Percentiles rank a stretch among this genome's conserved stretches.
These are phyloP conservation scores for Xylariaceae sp. DNA, from an alignment of 2,329 filamentous ascomycete species.

Conservation along the genomic window DNA sequence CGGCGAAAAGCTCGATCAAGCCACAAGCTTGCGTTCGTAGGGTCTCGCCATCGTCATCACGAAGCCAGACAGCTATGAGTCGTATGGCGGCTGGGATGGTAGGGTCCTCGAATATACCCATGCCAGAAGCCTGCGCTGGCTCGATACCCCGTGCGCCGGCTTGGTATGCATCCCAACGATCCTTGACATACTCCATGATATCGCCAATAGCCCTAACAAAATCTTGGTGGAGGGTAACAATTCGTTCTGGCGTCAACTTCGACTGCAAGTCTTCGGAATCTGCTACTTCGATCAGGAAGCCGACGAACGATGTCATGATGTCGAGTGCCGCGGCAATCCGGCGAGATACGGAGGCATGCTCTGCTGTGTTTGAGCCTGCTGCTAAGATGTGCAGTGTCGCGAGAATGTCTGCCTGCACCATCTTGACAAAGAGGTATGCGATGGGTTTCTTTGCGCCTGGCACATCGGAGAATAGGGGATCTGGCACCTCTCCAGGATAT, in stretches of 20 bases:
- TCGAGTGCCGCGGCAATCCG: constrained; percentile 59
- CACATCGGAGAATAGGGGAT: constrained; percentile 48
- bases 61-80: constrained; percentile 59
- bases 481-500: constrained; percentile 44
- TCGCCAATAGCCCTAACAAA: constrained; percentile 56
- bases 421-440: constrained; percentile 57
- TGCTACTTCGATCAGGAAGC: constrained; percentile 49
- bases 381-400: constrained; percentile 58
- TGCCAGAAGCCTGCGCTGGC: constrained; percentile 52
- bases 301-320: constrained; percentile 55
- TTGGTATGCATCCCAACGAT: constrained; percentile 57
- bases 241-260: constrained; percentile 50
- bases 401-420: constrained; percentile 61
- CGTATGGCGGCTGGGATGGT: constrained; percentile 55
- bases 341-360: constrained; percentile 46
- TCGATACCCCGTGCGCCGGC: constrained; percentile 37
- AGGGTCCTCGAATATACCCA: constrained; percentile 48
- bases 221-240: constrained; percentile 44
- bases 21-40: constrained; percentile 53
- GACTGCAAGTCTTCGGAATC: constrained; percentile 35
- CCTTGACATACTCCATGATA: constrained; percentile 62
- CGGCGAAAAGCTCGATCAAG: constrained; percentile 58
- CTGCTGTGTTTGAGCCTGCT: constrained; percentile 49
- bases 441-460: constrained; percentile 46
- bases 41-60: constrained; percentile 59